A percentile compares a stretch with the other conserved stretches of the same genome.
Evolutionary conservation across 345 rosid species (phyloP).

Genomic region (Rubroshorea leprosula): DNA sequence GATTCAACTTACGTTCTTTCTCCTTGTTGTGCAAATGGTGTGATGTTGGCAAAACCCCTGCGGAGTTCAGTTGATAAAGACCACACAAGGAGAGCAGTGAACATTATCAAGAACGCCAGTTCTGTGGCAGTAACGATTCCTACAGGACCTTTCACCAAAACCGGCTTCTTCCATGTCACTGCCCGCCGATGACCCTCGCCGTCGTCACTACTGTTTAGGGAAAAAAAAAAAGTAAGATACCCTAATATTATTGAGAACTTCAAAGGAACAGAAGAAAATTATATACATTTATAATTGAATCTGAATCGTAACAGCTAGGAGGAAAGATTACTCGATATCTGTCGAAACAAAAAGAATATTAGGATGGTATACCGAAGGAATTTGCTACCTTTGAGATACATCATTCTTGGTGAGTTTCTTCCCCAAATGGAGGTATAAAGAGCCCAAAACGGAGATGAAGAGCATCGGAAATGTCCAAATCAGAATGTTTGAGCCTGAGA

Average conservation of each 20-base stretch:
- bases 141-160: constrained; percentile 73
- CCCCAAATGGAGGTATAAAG: background rate
- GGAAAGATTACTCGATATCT: too few relatives aligned
- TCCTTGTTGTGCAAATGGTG: constrained; percentile 30
- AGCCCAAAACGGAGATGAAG: background rate
- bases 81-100: constrained; percentile 67
- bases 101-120: constrained; percentile 55
- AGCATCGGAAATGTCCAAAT: constrained; percentile 34
- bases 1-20: constrained; percentile 51
- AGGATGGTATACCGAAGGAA: too few relatives aligned
- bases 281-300: too few relatives aligned
- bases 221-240: too few relatives aligned
- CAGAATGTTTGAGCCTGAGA: constrained; percentile 22
- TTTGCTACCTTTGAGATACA: background rate
- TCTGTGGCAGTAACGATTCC: constrained; percentile 74
- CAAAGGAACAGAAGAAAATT: background rate
- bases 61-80: constrained; percentile 36
- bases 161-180: constrained; percentile 39
- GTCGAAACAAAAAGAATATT: too few relatives aligned
- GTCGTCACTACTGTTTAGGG: too few relatives aligned
- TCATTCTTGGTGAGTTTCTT: background rate
- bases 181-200: constrained; percentile 12
- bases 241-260: too few relatives aligned
- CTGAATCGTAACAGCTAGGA: too few relatives aligned
- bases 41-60: constrained; percentile 32